Conservation (phyloP, 257 asterid genomes). For the Penstemon barbatus region DNA sequence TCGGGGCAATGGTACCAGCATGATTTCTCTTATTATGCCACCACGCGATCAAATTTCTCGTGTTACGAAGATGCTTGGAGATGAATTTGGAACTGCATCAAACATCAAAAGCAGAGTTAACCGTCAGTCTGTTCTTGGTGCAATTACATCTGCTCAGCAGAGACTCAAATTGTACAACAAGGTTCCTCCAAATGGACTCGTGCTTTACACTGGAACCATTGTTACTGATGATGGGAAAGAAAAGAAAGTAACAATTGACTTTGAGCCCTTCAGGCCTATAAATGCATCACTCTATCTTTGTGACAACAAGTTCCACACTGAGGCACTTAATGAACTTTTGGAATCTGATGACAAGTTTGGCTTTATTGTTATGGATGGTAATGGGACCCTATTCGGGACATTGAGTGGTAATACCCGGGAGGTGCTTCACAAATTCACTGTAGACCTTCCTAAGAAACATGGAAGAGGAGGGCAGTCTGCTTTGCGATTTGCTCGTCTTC, state of each 20-base stretch:
- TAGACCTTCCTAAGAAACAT: slow-evolving; percentile 50
- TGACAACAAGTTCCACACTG: slow-evolving; percentile 42
- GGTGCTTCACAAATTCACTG: slow-evolving; percentile 43
- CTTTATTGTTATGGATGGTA: slow-evolving; percentile 47
- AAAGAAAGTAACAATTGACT: slow-evolving; percentile 47
- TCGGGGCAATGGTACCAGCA: slow-evolving; percentile 49
- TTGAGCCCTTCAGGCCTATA: slow-evolving; percentile 45
- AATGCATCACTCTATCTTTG: slow-evolving; percentile 43
- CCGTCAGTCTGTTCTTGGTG: slow-evolving; percentile 50
- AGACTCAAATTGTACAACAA: slow-evolving; percentile 42
- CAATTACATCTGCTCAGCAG: slow-evolving; percentile 49
- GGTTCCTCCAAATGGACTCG: slow-evolving; percentile 47
- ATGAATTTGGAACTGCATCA: slow-evolving; percentile 49
- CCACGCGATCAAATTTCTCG: slow-evolving; percentile 47
- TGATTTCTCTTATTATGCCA: slow-evolving; percentile 51
- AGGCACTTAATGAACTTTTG: slow-evolving; percentile 38
- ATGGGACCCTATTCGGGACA: slow-evolving; percentile 47
- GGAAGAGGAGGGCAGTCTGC: slow-evolving; percentile 55
- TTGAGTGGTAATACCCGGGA: slow-evolving; percentile 47
- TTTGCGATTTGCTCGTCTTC: slow-evolving; percentile 44
- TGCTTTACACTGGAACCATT: slow-evolving; percentile 46
- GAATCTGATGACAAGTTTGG: slow-evolving; percentile 43
- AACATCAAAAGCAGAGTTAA: slow-evolving; percentile 46
- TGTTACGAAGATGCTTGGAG: slow-evolving; percentile 49
- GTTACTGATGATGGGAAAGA: slow-evolving; percentile 49